Conservation (phyloP, 257 asterid genomes). For the Solanum pennellii region DNA sequence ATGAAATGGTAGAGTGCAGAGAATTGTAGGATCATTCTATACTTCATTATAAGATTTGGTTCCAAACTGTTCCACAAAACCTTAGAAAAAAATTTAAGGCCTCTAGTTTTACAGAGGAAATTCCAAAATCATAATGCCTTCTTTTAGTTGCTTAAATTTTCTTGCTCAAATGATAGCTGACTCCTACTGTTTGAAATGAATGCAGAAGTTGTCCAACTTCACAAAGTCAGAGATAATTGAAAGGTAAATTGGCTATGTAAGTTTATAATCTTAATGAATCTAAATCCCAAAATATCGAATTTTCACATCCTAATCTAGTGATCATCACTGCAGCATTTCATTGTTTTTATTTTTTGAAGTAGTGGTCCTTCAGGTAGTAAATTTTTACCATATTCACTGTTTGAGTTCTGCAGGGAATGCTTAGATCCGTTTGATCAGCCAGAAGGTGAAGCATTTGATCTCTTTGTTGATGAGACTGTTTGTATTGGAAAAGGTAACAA, state of each 20-base stretch:
- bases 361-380: neutral
- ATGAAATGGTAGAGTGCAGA: neutral
- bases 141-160: neutral
- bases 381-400: neutral
- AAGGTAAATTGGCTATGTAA: slow-evolving; percentile 30
- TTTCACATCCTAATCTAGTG: neutral
- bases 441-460: slow-evolving; percentile 80
- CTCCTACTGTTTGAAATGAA: slow-evolving; percentile 3
- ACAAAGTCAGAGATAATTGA: slow-evolving; percentile 70
- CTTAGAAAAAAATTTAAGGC: neutral
- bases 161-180: slow-evolving; percentile 8
- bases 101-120: neutral
- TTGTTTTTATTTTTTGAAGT: neutral
- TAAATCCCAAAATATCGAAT: neutral
- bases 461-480: slow-evolving; percentile 69
- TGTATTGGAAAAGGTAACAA: slow-evolving; percentile 71
- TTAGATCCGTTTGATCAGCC: slow-evolving; percentile 88
- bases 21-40: neutral
- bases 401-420: slow-evolving; percentile 50
- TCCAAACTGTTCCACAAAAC: neutral
- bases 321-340: neutral
- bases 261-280: neutral
- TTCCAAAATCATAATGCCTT: neutral
- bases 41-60: neutral
- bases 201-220: slow-evolving; percentile 60